Percentiles rank a stretch among this genome's conserved stretches.
phyloP scores from a whole-genome alignment of 805 yeast genomes.

The Scheffersomyces lignosus region DNA sequence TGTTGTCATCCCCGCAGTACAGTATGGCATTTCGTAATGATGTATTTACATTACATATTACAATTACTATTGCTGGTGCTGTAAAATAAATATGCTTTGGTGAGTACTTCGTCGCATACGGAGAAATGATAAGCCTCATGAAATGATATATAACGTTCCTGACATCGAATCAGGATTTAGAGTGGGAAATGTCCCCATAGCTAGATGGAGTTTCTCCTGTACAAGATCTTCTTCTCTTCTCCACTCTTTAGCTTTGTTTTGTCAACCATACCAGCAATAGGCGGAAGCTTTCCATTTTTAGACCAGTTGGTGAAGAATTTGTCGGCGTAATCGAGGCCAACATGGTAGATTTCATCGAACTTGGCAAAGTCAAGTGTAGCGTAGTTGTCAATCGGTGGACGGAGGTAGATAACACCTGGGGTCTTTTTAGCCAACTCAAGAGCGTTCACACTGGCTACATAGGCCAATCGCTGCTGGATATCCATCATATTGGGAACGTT shows the following conservation, averaged over 20 bases:
- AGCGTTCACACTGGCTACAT: slow-evolving; percentile 93
- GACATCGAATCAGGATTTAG: no score
- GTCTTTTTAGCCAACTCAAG: slow-evolving; percentile 81
- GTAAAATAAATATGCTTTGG: no score
- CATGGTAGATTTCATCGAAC: slow-evolving; percentile 84
- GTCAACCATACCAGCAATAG: slow-evolving; percentile 52
- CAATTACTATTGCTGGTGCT: no score
- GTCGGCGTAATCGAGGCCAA: slow-evolving; percentile 76
- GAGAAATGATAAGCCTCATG: no score
- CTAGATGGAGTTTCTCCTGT: slow-evolving; percentile 67
- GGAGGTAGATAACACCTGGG: slow-evolving; percentile 79
- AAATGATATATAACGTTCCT: no score
- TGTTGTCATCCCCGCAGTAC: no score
- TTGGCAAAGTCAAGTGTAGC: slow-evolving; percentile 91
- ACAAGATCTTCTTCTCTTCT: slow-evolving; percentile 25
- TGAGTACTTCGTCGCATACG: no score
- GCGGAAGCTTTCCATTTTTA: slow-evolving; percentile 55
- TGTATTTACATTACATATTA: no score
- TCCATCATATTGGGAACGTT: slow-evolving; percentile 94
- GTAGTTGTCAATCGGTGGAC: slow-evolving; percentile 92
- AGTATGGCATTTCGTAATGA: no score
- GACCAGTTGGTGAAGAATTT: slow-evolving; percentile 53
- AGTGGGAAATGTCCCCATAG: slow-evolving; percentile 8
- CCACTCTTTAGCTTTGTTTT: slow-evolving; percentile 9
- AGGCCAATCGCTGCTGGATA: slow-evolving; percentile 88